A percentile compares a stretch with the other conserved stretches of the same genome.
phyloP scores from a whole-genome alignment of 305 asterid species.

The Andrographis paniculata region DNA sequence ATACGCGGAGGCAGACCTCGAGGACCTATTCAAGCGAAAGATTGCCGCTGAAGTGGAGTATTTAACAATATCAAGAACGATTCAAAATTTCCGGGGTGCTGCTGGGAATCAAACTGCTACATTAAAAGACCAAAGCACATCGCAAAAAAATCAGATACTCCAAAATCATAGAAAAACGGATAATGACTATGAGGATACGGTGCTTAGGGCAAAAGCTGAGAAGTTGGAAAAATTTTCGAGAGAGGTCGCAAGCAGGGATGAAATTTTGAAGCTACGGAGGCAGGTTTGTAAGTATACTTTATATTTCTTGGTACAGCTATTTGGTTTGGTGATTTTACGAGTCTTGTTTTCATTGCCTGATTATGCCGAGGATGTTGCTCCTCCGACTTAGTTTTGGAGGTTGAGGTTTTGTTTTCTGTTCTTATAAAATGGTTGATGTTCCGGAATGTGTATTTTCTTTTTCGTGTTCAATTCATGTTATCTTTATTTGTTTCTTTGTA shows the following conservation, averaged over 20 bases:
- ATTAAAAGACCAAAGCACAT: constrained; percentile 30
- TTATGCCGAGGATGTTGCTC: constrained; percentile 41
- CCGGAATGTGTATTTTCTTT: too few species aligned
- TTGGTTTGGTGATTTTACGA: constrained; percentile 28
- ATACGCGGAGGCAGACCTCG: constrained; percentile 37
- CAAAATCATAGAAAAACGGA: constrained; percentile 27
- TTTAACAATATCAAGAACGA: constrained; percentile 32
- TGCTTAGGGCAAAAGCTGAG: constrained; percentile 25
- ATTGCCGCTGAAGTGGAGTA: constrained; percentile 69
- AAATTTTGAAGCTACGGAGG: constrained; percentile 40
- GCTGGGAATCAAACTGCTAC: constrained; percentile 29
- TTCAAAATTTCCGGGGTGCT: constrained; percentile 30
- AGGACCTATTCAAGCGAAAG: constrained; percentile 41
- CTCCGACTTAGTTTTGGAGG: too few species aligned
- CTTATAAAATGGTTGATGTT: too few species aligned
- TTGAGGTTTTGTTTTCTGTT: too few species aligned
- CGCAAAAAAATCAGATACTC: constrained; percentile 27
- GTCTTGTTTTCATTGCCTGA: constrained; percentile 30
- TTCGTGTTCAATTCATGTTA: too few species aligned
- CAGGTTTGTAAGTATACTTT: constrained; percentile 40
- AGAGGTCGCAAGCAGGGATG: constrained; percentile 29
- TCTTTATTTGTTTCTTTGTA: too few species aligned
- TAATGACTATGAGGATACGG: constrained; percentile 25
- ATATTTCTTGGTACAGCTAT: constrained; percentile 49
- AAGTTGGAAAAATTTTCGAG: constrained; percentile 30